Percentiles rank a stretch among this genome's conserved stretches.
phyloP scores from a whole-genome alignment of 768 basidiomycete genomes.

The Royoungia palumana region DNA sequence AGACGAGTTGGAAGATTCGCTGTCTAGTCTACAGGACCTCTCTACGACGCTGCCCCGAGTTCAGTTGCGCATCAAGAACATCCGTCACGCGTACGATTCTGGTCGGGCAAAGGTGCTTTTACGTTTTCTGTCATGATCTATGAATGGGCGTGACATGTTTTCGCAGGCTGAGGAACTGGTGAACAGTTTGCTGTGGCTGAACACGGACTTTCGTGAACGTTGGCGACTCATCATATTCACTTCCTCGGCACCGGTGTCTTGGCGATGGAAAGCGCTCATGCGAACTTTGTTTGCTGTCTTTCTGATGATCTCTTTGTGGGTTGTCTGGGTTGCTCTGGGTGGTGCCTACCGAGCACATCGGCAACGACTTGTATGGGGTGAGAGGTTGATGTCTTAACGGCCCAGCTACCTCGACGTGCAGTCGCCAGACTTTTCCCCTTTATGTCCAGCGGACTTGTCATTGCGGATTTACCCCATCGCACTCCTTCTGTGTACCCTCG shows the following conservation, averaged over 20 bases:
- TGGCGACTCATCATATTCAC: conserved; percentile 76
- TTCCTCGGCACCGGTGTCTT: conserved; percentile 65
- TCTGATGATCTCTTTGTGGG: conserved; percentile 56
- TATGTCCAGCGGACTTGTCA: neutral
- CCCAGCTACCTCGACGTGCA: neutral
- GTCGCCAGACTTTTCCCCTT: neutral
- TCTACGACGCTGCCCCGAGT: conserved; percentile 58
- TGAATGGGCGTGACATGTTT: neutral
- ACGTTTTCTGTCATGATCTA: neutral
- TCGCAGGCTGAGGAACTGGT: conserved; percentile 62
- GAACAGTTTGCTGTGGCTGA: conserved; percentile 67
- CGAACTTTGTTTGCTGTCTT: conserved; percentile 56
- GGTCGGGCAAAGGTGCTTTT: conserved; percentile 59
- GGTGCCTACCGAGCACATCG: conserved; percentile 74
- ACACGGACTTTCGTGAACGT: conserved; percentile 74
- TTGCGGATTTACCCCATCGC: neutral
- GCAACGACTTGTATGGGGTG: conserved; percentile 76
- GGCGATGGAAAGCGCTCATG: conserved; percentile 64
- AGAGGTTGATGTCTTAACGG: conserved; percentile 64
- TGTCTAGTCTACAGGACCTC: conserved; percentile 54
- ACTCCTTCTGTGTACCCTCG: neutral
- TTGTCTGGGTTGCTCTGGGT: conserved; percentile 56
- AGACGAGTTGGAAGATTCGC: conserved; percentile 57
- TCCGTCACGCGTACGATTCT: conserved; percentile 66
- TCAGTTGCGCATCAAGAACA: conserved; percentile 57